Evolutionary conservation across 441 rosid species (phyloP), one percentile per base, ranked within the genome.

Genomic region (Cnidoscolus chayamansa): DNA sequence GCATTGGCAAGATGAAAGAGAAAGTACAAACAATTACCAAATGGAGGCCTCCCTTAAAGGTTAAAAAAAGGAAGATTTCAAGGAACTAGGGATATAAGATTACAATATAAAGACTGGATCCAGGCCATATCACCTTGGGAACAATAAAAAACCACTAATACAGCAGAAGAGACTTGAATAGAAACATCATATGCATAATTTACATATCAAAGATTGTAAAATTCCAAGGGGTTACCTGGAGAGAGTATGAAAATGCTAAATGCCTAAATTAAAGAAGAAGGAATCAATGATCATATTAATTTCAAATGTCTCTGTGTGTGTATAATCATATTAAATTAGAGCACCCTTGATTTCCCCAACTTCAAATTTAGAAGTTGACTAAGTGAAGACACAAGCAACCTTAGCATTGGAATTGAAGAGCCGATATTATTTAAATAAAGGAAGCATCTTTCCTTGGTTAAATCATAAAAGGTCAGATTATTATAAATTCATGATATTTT

Each of bases 111-210:
- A 10, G 63, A 61, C 77, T 64, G 75, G 77, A 74, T 75, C 80
- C 73, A 73, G 76, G 65, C 77, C 74, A 76, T 25, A 62, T 60
- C 40, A 55, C 74, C 79, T 84, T 32, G 67, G 53, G 68, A 53
- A 47, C 68, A 65, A 67, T 51, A 67, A 75, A 73, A 69, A 72
- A 47, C 19, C 64, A 68, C 12, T 40, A 68, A 49, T 47, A 60
- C 32, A 67, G 48, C 75, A 58, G 47, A 49, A 25, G 69, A 53
- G 55, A 71, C 60, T 32, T 73, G 85, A 80, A 82, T 79, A 85
- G 83, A 83, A 83, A 49, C 81, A 79, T 81, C 82, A 82, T 57
- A 80, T 67, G 63, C 32, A 72, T 81, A 67, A 10, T 79, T 76
- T 77, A 78, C 64, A 66, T 71, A 56, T 53, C 60, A 63, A 70